A percentile compares a stretch with the other conserved stretches of the same genome.
These are phyloP conservation scores for Thelonectria discophora DNA, from an alignment of 2,329 filamentous ascomycete species.

Conservation along the genomic window DNA sequence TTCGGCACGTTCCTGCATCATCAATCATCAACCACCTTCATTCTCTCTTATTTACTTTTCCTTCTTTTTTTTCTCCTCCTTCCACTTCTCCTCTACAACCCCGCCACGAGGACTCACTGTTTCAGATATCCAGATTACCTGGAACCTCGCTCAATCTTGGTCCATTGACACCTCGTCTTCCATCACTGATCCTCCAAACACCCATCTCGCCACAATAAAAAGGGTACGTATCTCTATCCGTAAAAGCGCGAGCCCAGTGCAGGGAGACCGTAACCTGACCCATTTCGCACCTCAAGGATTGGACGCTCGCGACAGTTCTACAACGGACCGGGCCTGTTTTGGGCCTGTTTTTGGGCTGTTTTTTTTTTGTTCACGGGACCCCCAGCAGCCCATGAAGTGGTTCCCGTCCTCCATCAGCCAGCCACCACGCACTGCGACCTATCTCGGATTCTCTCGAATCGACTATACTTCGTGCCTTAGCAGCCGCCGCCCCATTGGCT, in stretches of 20 bases:
- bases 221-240: slow-evolving; percentile 24
- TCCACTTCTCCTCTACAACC: background rate
- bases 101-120: background rate
- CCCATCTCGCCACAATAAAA: background rate
- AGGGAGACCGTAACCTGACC: slow-evolving; percentile 5
- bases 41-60: slow-evolving; percentile 2
- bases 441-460: background rate
- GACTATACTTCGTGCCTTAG: background rate
- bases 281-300: slow-evolving; percentile 15
- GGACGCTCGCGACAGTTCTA: background rate
- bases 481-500: slow-evolving; percentile 45
- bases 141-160: no score
- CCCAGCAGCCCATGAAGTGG: slow-evolving; percentile 12
- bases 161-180: background rate
- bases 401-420: slow-evolving; percentile 8
- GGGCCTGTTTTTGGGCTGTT: no score
- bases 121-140: no score
- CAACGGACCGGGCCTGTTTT: slow-evolving; percentile 7
- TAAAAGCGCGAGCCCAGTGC: slow-evolving; percentile 17
- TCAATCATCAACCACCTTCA: background rate
- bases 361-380: slow-evolving; percentile 15
- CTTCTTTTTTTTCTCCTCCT: slow-evolving; percentile 5
- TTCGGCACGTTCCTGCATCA: background rate
- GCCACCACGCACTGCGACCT: background rate
- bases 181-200: no score